Conservation (phyloP, 768 basidiomycete genomes). For the Lactarius quietus region DNA sequence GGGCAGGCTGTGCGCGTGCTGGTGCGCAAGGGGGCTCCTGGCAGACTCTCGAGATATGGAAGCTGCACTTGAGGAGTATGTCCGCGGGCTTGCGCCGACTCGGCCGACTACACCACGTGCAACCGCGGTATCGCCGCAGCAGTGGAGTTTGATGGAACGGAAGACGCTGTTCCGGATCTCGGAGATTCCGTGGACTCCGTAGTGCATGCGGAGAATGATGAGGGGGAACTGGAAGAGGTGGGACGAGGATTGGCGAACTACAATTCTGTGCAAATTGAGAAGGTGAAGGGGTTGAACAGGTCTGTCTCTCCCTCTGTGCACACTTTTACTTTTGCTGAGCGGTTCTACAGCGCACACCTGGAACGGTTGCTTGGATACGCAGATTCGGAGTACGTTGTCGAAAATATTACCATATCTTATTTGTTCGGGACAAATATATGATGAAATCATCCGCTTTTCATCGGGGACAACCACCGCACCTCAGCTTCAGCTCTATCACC, state of each 20-base stretch:
- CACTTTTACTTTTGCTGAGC: slow-evolving; percentile 6
- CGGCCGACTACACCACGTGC: slow-evolving; percentile 53
- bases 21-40: slow-evolving; percentile 40
- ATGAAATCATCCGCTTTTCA: background rate
- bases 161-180: slow-evolving; percentile 24
- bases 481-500: background rate
- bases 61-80: slow-evolving; percentile 33
- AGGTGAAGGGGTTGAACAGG: slow-evolving; percentile 91
- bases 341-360: slow-evolving; percentile 63
- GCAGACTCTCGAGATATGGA: slow-evolving; percentile 26
- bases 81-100: slow-evolving; percentile 42
- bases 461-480: background rate
- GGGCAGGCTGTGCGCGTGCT: slow-evolving; percentile 91
- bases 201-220: slow-evolving; percentile 31
- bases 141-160: slow-evolving; percentile 25
- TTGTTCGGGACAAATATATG: slow-evolving; percentile 26
- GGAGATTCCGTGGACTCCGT: slow-evolving; percentile 28
- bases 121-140: slow-evolving; percentile 23
- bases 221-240: slow-evolving; percentile 69
- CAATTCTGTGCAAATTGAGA: slow-evolving; percentile 86
- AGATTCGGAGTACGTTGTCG: slow-evolving; percentile 96
- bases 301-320: slow-evolving; percentile 30
- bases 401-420: slow-evolving; percentile 75
- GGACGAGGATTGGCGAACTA: slow-evolving; percentile 95
- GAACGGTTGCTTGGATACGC: slow-evolving; percentile 83